Evolutionary conservation across 768 basidiomycete species (phyloP).

Genomic region (Suillus clintonianus): DNA sequence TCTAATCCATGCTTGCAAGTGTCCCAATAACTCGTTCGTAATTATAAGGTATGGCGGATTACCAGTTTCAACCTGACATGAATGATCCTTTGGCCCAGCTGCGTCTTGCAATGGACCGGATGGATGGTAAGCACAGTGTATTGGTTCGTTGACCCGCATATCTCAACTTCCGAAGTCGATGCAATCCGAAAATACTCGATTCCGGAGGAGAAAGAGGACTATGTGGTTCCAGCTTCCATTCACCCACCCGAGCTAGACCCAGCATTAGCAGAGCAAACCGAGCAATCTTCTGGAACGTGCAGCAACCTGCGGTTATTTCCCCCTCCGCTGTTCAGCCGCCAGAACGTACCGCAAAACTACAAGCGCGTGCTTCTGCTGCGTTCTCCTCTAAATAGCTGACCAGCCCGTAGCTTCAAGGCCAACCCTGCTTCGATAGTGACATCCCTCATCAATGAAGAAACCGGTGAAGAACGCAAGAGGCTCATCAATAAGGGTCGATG

Average conservation of each 20-base stretch:
- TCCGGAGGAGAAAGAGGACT: conserved; percentile 68
- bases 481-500: conserved; percentile 87
- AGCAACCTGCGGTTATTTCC: conserved; percentile 80
- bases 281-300: conserved; percentile 24
- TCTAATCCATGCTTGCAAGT: conserved; percentile 10
- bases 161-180: conserved; percentile 52
- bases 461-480: conserved; percentile 78
- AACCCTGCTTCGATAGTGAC: conserved; percentile 74
- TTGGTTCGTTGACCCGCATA: background rate
- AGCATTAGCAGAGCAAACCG: conserved; percentile 26
- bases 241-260: conserved; percentile 56
- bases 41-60: conserved; percentile 85
- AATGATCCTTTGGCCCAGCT: conserved; percentile 71
- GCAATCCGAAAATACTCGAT: conserved; percentile 71
- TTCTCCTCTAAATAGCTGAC: background rate
- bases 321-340: conserved; percentile 86
- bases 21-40: background rate
- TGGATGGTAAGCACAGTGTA: conserved; percentile 68
- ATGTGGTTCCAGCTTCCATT: conserved; percentile 36
- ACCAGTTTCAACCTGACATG: conserved; percentile 79
- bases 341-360: conserved; percentile 78
- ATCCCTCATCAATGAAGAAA: conserved; percentile 68
- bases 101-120: conserved; percentile 69
- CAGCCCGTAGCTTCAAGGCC: conserved; percentile 62
- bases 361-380: conserved; percentile 46